Conservation (phyloP, 129 eudicot species). For the Flaveria ramosissima region DNA sequence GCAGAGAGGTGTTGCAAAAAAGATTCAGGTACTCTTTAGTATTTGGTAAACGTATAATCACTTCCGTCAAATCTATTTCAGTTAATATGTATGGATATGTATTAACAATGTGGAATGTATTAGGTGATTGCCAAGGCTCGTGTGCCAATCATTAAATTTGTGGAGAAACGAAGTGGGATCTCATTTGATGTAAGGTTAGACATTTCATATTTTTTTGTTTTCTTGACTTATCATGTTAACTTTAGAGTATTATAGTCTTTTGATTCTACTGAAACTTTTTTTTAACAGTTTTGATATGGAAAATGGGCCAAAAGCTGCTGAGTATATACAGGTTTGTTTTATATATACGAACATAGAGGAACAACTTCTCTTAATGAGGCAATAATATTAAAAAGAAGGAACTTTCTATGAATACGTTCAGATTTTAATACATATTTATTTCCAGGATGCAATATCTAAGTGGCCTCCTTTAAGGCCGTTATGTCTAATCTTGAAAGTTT, state of each 20-base stretch:
- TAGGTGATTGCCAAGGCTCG: slow-evolving; percentile 97
- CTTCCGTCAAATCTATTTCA: neutral
- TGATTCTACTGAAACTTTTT: slow-evolving; percentile 15
- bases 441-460: slow-evolving; percentile 69
- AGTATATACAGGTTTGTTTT: slow-evolving; percentile 71
- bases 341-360: neutral
- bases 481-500: slow-evolving; percentile 87
- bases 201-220: neutral
- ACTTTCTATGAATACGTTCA: neutral
- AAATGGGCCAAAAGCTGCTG: slow-evolving; percentile 97
- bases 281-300: slow-evolving; percentile 81
- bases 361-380: neutral
- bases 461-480: slow-evolving; percentile 91
- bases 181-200: slow-evolving; percentile 87
- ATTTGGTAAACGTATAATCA: neutral
- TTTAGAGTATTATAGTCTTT: slow-evolving; percentile 1
- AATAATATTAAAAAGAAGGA: neutral
- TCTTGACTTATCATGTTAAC: slow-evolving; percentile 1
- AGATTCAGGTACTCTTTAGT: slow-evolving; percentile 66
- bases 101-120: slow-evolving; percentile 8
- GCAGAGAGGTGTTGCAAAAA: slow-evolving; percentile 81
- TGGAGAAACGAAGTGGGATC: slow-evolving; percentile 83
- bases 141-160: slow-evolving; percentile 90
- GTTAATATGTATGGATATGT: slow-evolving; percentile 16
- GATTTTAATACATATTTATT: neutral